Base-by-base conservation (phyloP, 1,139 yeast species). In the Blastobotrys persicus region DNA sequence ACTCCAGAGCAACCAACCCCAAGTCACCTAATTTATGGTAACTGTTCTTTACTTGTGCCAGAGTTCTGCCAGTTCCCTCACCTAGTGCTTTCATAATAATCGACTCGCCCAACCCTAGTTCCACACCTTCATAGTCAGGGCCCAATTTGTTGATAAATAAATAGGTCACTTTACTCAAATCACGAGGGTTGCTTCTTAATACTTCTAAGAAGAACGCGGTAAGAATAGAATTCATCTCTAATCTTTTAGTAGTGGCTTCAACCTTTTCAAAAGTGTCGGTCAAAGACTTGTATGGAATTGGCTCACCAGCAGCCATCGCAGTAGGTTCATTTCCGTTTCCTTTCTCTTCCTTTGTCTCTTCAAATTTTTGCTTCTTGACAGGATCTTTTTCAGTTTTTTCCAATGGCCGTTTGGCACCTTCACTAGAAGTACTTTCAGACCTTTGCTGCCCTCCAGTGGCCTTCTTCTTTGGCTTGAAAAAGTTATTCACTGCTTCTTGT, bases 71-170 rank as follows among this genome's bases (percentile, higher is more conserved):
- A 16, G 95, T 91, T 48, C 96, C 81, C 62, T 88, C 96, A 42
- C 91, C 81, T 41, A 92, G 81, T 0, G 98, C 94, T 63, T 91
- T 92, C 62, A 89, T 81, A 37, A 92, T 72, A 14, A 92, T 66
- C 0, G 94, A 82, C 65, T 92, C 98, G 12, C 98, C 99, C 2
- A 92, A 75, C 0, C 98, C 98, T 33, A 92, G 71, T 62, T 92
- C 98, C 53, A 91, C 72, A 37, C 94, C 96, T 61, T 88, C 96
- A 64, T 92, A 92, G 64, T 92, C 98, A 0, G 98, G 98, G 0
- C 98, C 97, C 13, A 92, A 73, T 49, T 94, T 73, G 64, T 91
- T 91, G 62, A 91, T 89, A 67, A 86, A 87, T 14, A 92, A 74
- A 60, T 91, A 92, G 1, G 91, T 86, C 1, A 88, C 81, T 52